Conservation (phyloP, 495 filamentous ascomycete genomes). For the Penicillium alfredii region DNA sequence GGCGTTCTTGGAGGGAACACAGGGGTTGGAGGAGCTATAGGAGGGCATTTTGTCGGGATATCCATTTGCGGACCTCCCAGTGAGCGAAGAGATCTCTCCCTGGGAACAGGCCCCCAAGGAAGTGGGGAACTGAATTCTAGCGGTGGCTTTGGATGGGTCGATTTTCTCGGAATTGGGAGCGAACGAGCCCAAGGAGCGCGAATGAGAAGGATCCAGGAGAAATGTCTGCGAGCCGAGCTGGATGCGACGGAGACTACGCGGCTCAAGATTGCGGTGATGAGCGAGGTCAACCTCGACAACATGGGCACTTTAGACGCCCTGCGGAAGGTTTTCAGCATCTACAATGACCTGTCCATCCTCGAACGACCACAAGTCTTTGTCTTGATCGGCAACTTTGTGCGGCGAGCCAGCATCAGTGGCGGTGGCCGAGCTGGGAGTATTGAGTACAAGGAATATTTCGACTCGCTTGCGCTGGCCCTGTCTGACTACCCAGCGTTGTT, state of each 20-base stretch:
- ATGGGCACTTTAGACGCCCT: conserved; percentile 71
- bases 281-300: conserved; percentile 80
- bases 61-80: conserved; percentile 85
- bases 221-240: conserved; percentile 23
- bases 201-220: conserved; percentile 71
- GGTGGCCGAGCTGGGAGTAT: conserved; percentile 66
- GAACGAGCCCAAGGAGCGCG: conserved; percentile 75
- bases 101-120: conserved; percentile 58
- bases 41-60: conserved; percentile 81
- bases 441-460: conserved; percentile 92
- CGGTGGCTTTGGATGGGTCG: conserved; percentile 91
- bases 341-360: conserved; percentile 42
- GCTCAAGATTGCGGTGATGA: conserved; percentile 62
- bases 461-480: conserved; percentile 75
- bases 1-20: conserved; percentile 65
- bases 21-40: conserved; percentile 82
- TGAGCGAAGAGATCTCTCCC: conserved; percentile 71
- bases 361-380: conserved; percentile 72
- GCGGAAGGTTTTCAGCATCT: conserved; percentile 63
- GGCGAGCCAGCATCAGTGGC: conserved; percentile 59
- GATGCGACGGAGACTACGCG: conserved; percentile 27
- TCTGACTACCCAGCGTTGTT: conserved; percentile 79
- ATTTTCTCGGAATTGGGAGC: conserved; percentile 87
- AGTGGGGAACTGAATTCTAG: conserved; percentile 52
- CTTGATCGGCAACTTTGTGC: conserved; percentile 79